These are phyloP conservation scores for Inonotus hispidus DNA, from an alignment of 1,284 basidiomycete species.

Conservation along the genomic window DNA sequence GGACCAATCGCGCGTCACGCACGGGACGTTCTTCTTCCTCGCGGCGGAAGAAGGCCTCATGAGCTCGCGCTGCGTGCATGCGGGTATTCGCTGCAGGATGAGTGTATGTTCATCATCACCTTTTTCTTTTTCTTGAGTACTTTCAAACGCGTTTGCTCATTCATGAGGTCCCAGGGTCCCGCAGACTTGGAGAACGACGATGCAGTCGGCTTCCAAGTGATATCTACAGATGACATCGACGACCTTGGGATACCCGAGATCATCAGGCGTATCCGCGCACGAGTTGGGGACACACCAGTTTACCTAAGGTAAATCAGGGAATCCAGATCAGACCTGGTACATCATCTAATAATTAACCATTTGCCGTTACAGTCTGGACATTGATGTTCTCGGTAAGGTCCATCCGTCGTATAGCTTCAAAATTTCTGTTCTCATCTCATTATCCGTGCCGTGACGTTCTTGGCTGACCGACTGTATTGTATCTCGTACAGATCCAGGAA, in stretches of 20 bases:
- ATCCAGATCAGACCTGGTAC: background rate
- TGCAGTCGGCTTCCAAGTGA: conserved; percentile 61
- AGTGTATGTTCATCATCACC: conserved; percentile 37
- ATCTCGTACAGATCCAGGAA: conserved; percentile 57
- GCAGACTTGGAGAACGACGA: conserved; percentile 59
- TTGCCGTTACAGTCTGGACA: conserved; percentile 72
- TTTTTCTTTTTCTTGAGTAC: background rate
- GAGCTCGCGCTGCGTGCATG: conserved; percentile 68
- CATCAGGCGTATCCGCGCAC: conserved; percentile 52
- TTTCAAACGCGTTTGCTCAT: background rate
- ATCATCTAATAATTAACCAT: too few species aligned
- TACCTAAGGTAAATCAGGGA: conserved; percentile 54
- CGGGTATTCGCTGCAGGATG: conserved; percentile 73
- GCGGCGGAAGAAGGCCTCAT: conserved; percentile 71
- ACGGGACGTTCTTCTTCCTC: conserved; percentile 73
- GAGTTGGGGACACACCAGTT: conserved; percentile 65
- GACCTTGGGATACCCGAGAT: conserved; percentile 60
- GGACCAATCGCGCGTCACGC: conserved; percentile 61
- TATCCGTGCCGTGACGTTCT: too few species aligned
- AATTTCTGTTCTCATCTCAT: background rate
- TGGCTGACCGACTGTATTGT: background rate
- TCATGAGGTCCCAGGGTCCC: conserved; percentile 39
- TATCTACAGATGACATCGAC: conserved; percentile 73
- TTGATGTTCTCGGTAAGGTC: conserved; percentile 65
- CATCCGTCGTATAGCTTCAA: background rate